Evolutionary conservation across 495 filamentous ascomycete species (phyloP).

Genomic region (Daldinia concentrica): DNA sequence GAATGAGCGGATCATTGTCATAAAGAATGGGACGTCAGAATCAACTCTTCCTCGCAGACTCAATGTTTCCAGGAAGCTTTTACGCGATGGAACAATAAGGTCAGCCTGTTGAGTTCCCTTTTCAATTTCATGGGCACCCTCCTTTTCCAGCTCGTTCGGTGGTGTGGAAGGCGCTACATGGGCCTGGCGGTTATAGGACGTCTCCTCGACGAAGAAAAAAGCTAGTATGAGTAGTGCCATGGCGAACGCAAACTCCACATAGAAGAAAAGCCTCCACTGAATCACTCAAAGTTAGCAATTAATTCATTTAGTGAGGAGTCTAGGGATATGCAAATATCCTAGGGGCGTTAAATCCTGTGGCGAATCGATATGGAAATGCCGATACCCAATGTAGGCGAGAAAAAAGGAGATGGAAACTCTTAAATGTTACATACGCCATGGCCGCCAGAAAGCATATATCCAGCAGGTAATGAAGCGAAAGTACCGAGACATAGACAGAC

Average conservation of each 20-base stretch:
- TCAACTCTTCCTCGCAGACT: conserved; percentile 62
- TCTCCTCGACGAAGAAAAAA: conserved; percentile 71
- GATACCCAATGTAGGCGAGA: not conserved
- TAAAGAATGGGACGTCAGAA: conserved; percentile 62
- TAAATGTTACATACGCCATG: conserved; percentile 49
- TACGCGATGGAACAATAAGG: conserved; percentile 50
- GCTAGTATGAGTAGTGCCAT: conserved; percentile 63
- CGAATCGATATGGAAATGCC: not conserved
- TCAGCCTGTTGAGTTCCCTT: conserved; percentile 12
- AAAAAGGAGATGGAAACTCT: not conserved
- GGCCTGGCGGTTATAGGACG: conserved; percentile 60
- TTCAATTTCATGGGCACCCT: conserved; percentile 27
- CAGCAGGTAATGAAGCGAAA: conserved; percentile 67
- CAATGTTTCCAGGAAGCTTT: conserved; percentile 58
- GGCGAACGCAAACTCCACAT: conserved; percentile 69
- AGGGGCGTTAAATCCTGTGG: not conserved
- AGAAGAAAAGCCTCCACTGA: conserved; percentile 70
- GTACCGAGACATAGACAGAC: conserved; percentile 69
- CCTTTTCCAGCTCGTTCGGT: conserved; percentile 40
- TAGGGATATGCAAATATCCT: not conserved
- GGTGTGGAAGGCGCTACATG: conserved; percentile 22
- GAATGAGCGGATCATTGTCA: conserved; percentile 63
- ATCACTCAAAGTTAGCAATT: not conserved
- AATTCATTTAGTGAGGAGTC: not conserved
- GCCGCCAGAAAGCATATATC: conserved; percentile 71